Conservation (phyloP, 805 yeast species). For the Saccharomycopsis sp. region DNA sequence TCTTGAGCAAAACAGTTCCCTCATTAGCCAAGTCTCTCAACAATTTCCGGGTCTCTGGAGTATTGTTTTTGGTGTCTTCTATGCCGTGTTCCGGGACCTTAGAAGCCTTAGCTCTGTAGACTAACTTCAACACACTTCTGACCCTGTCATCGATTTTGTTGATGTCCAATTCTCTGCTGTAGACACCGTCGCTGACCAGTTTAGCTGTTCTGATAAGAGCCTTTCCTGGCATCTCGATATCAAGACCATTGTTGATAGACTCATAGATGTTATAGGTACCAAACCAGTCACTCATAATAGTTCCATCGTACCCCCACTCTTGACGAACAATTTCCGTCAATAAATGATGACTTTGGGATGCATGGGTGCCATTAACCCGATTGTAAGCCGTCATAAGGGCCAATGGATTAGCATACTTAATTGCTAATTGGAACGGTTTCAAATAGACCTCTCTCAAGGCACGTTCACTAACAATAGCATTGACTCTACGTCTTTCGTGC, state of each 20-base stretch:
- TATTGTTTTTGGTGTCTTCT: conserved; percentile 35
- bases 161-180: conserved; percentile 30
- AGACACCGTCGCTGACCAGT: conserved; percentile 28
- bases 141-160: conserved; percentile 36
- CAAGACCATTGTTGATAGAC: conserved; percentile 49
- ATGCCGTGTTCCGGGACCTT: conserved; percentile 38
- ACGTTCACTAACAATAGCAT: conserved; percentile 47
- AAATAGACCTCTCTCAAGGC: conserved; percentile 62
- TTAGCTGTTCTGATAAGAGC: conserved; percentile 33
- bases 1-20: conserved; percentile 50
- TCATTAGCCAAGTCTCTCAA: conserved; percentile 44
- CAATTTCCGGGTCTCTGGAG: conserved; percentile 39
- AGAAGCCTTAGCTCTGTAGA: conserved; percentile 38
- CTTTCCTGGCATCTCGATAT: conserved; percentile 63
- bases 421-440: conserved; percentile 56
- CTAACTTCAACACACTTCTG: conserved; percentile 32
- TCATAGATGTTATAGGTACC: conserved; percentile 46
- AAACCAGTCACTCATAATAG: conserved; percentile 58
- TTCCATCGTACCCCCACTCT: conserved; percentile 55
- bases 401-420: conserved; percentile 45
- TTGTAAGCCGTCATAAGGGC: conserved; percentile 59
- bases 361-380: conserved; percentile 56
- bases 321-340: conserved; percentile 41
- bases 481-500: conserved; percentile 42
- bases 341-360: conserved; percentile 38